Base-by-base conservation (phyloP, 495 filamentous ascomycete genomes). In the Tuber umbilicatum region DNA sequence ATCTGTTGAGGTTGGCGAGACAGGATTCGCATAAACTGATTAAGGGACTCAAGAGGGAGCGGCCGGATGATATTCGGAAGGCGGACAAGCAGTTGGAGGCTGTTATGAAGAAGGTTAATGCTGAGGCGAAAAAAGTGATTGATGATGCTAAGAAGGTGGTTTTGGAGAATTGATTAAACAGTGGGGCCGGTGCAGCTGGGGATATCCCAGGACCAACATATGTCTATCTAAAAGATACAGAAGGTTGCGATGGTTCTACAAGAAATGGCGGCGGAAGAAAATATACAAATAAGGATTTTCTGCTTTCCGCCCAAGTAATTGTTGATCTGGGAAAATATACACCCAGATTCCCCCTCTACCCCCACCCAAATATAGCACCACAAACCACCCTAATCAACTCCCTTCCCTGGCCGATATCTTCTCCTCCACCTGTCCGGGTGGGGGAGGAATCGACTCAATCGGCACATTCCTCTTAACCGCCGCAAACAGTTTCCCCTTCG, bases 11-110 rank as follows among this genome's bases (percentile, higher is more conserved):
- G 74, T 77, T 73, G 14, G 75, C 77, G 43, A 82, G 81, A 38
- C 71, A 76, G 72, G 80, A 47, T 23, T 76, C 73, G 7, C 77
- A 80, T 67, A 82, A 82, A 75, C 73, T 70, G 70, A 74, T 82
- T n/a, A 75, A 78, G 60, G 50, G 71, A 5, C 31, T 76, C 12
- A 80, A 73, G 71, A 68, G 35, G 35, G 73, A 76, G 73, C 73
- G 80, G 14, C 39, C n/a, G 1, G 81, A 82, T 78, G 81, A 82
- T 71, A 64, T 80, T 38, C 74, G 77, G 71, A 82, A 82, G 70
- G 80, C 67, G 41, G 78, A 82, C 50, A 80, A 82, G 72, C 74
- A 78, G 40, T 41, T 82, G 45, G 81, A 82, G 74, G 76, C 76
- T n/a, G 76, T 82, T 38, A 79, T 82, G 74, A 81, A 80, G 68